phyloP scores from a whole-genome alignment of 176 grass and related monocot genomes.

The Leersia perrieri region DNA sequence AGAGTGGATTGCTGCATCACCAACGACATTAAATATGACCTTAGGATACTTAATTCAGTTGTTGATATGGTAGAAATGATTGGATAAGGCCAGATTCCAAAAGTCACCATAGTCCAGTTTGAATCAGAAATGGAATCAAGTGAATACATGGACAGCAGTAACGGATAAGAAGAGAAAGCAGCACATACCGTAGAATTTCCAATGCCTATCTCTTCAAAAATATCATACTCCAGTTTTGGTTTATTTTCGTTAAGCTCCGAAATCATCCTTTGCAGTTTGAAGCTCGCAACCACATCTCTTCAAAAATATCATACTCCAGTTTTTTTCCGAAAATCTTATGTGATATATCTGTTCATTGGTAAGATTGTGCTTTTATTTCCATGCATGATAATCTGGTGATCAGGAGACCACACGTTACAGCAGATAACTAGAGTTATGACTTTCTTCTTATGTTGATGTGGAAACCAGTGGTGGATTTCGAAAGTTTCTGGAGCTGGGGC shows the following conservation, averaged over 20 bases:
- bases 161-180: neutral
- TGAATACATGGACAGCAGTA: neutral
- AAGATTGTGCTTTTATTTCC: neutral
- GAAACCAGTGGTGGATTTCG: too few relatives aligned
- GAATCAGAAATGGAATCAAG: conserved; percentile 42
- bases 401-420: neutral
- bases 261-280: conserved; percentile 59
- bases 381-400: neutral
- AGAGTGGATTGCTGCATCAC: conserved; percentile 57
- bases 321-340: neutral
- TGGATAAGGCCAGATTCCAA: conserved; percentile 73
- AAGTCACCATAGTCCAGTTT: conserved; percentile 68
- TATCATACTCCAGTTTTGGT: conserved; percentile 68
- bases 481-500: too few relatives aligned
- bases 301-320: too few relatives aligned
- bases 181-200: conserved; percentile 52
- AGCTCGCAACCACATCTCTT: conserved; percentile 69
- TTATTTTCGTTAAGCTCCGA: conserved; percentile 53
- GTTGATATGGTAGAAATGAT: conserved; percentile 59
- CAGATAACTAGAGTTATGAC: neutral
- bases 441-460: neutral
- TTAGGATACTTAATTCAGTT: conserved; percentile 59
- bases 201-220: conserved; percentile 77
- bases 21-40: conserved; percentile 62
- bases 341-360: neutral